Evolutionary conservation across 345 rosid genomes (phyloP), one percentile per base, ranked within the genome.

Genomic region (Dovyalis caffra): DNA sequence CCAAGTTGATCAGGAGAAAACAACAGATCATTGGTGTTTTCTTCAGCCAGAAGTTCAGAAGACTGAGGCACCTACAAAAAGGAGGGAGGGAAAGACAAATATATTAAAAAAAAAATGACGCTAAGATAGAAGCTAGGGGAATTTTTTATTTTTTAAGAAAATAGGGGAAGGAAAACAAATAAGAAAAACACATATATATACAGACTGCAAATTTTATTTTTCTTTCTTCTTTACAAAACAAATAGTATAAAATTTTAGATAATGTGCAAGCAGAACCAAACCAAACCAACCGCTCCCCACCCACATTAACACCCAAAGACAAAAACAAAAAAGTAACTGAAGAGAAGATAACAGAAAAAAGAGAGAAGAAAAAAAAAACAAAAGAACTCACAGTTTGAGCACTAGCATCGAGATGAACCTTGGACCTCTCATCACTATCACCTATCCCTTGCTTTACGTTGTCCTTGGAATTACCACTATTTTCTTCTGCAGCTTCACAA

Each of bases 1-100:
- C 80, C 79, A 77, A 75, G 80, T 83, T 86, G 88, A 76, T 83
- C 75, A 74, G 96, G 92, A 82, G 96, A 83, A 80, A 88, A 56
- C 35, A 73, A 69, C 69, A 77, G 58, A 82, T 90, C 87, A 73
- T 82, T 78, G 74, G 81, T 64, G 63, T 89, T 88, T 69, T 74
- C 90, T 73, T 90, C 97, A 73, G 78, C 74, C 71, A 88, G 93
- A 78, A 88, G 80, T 33, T 83, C 87, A 38, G 84, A 78, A 77
- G 84, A 81, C 85, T 71, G 87, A 73, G 82, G 84, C 70, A 72
- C 90, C 94, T 87, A 86, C 47, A 49, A 69, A 40, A 73, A 33
- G 29, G 16, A 66, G 31, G 23, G 29, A 58, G 63, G 11, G 65
- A 35, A 31, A 70, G 26, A 72, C 58, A 35, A 35, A 34, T 29